Base-by-base conservation (phyloP, 257 asterid species). In the Ilex aquifolium region DNA sequence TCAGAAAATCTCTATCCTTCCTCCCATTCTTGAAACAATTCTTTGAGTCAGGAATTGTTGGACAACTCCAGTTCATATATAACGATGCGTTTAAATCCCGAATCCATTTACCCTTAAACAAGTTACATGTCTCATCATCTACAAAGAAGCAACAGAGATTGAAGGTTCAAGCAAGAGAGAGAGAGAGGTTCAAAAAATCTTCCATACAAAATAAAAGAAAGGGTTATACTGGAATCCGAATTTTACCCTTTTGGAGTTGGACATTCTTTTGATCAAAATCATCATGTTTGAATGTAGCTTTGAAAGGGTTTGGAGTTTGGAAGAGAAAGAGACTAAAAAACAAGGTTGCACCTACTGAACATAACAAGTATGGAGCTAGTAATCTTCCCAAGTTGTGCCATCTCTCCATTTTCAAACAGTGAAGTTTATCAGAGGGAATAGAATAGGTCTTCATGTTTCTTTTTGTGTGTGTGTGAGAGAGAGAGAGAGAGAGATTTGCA, bases 11-110 rank as follows among this genome's bases (percentile, higher is more conserved):
- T 1, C 6, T 63, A 44, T 85, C 92, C 44, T 44, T 32, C 59
- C 88, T 74, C 13, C 97, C 97, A 13, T 83, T 71, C 61, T 76
- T 51, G 57, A 85, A 77, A 59, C 97, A 90, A 40, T 90, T 83
- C 27, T 42, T 78, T 27, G 56, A 27, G 49, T 48, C 51, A 0
- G 91, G 95, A 2, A 85, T 80, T 0, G 82, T 74, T 13, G 42
- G 69, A 77, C 97, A 85, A 79, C 79, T 87, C 57, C 62, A 50
- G 53, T 80, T 85, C 5, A 92, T 78, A 63, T 90, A 90, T 2
- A 70, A 6, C 3, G 87, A 29, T 8, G 60, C 79, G n/a, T 46
- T 57, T 48, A 13, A 15, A 32, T 73, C 79, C 13, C 54, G 73
- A 29, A 90, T 39, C 97, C 95, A 87, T 39, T 36, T 57, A 42